Evolutionary conservation across 225 moss, liverwort and hornwort species (phyloP).

Genomic region (Antitrichia curtipendula): DNA sequence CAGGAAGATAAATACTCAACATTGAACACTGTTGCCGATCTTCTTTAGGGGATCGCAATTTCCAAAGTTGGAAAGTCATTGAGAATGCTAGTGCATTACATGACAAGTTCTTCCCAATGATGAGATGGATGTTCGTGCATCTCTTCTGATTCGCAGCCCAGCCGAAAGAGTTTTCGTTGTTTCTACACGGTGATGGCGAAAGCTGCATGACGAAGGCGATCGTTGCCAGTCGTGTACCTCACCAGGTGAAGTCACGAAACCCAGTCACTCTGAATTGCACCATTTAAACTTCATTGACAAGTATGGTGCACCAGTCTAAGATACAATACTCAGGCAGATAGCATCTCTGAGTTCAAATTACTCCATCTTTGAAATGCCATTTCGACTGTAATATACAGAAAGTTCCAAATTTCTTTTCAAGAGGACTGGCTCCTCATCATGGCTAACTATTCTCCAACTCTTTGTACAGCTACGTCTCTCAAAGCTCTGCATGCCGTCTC

Average conservation of each 20-base stretch:
- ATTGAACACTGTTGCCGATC: background rate
- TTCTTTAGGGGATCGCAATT: background rate
- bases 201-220: background rate
- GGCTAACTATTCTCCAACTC: background rate
- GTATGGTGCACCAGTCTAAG: background rate
- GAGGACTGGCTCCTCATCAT: background rate
- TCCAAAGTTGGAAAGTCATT: background rate
- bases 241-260: background rate
- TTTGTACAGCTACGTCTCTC: slow-evolving; percentile 1
- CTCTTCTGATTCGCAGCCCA: background rate
- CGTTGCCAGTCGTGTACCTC: background rate
- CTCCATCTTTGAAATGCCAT: background rate
- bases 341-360: background rate
- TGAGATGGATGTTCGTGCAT: background rate
- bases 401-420: background rate
- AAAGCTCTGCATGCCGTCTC: background rate
- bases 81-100: background rate
- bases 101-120: background rate
- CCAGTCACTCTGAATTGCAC: background rate
- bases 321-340: background rate
- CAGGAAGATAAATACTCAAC: background rate
- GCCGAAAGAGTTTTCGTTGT: background rate
- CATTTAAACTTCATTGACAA: background rate
- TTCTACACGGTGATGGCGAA: background rate
- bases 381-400: slow-evolving; percentile 2